These are phyloP conservation scores for Gnaphalium uliginosum DNA, from an alignment of 129 eudicot genomes.

Conservation along the genomic window DNA sequence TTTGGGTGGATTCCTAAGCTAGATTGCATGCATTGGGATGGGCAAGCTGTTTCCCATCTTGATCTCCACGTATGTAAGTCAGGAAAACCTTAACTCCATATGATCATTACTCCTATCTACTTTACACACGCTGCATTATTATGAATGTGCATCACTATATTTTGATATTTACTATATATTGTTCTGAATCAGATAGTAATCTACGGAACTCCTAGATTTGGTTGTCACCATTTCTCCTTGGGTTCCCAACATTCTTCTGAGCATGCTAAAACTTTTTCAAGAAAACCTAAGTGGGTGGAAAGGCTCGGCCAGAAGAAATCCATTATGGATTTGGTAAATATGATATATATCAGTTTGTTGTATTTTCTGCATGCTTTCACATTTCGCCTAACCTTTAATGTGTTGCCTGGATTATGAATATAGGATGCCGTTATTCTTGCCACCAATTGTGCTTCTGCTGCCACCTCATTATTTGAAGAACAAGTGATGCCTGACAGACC, in stretches of 20 bases:
- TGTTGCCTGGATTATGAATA: conserved; percentile 23
- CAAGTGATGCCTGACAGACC: conserved; percentile 33
- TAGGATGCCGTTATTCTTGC: conserved; percentile 80
- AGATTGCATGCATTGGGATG: conserved; percentile 69
- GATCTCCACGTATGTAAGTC: conserved; percentile 99
- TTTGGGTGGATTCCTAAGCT: conserved; percentile 51
- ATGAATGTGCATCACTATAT: conserved; percentile 7
- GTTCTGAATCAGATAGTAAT: conserved; percentile 60
- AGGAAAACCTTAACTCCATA: conserved; percentile 28
- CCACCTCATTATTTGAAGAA: conserved; percentile 54
- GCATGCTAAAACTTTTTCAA: conserved; percentile 34
- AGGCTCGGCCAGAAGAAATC: conserved; percentile 55
- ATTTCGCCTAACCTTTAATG: conserved; percentile 19
- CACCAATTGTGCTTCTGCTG: conserved; percentile 67
- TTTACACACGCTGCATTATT: not conserved
- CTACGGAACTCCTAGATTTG: conserved; percentile 82
- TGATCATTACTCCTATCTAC: not conserved
- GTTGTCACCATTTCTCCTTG: conserved; percentile 72
- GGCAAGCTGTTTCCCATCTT: conserved; percentile 43
- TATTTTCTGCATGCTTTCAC: conserved; percentile 2
- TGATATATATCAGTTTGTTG: not conserved
- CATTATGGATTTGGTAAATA: conserved; percentile 66
- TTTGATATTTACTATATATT: conserved; percentile 26
- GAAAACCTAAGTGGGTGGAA: conserved; percentile 78
- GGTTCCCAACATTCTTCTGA: conserved; percentile 41